These are phyloP conservation scores for Pleurostoma richardsiae DNA, from an alignment of 2,329 filamentous ascomycete genomes.

Conservation along the genomic window DNA sequence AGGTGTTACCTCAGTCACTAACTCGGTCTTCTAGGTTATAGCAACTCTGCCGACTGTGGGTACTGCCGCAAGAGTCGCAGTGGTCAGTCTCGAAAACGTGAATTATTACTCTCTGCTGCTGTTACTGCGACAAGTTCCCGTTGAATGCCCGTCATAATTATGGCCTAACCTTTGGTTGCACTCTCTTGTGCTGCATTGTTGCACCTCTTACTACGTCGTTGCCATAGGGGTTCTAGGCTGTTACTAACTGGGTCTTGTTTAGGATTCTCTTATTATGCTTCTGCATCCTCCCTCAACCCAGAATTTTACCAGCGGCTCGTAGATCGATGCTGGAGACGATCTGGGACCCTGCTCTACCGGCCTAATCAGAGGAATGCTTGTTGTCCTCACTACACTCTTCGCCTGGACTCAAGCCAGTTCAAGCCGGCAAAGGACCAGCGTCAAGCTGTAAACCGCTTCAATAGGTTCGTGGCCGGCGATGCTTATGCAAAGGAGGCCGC, in stretches of 20 bases:
- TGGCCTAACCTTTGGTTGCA: too few relatives aligned
- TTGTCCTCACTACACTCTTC: conserved; percentile 86
- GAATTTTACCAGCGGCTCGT: conserved; percentile 67
- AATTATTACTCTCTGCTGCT: conserved; percentile 11
- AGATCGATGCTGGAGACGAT: conserved; percentile 74
- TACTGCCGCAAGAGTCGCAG: conserved; percentile 44
- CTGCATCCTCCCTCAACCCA: conserved; percentile 54
- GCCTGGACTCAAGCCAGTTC: conserved; percentile 62
- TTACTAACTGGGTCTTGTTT: conserved; percentile 3
- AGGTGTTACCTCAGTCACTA: not conserved
- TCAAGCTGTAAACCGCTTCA: conserved; percentile 69
- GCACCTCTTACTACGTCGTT: too few relatives aligned
- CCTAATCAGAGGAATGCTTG: conserved; percentile 76
- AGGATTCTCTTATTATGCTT: conserved; percentile 72
- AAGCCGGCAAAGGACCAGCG: conserved; percentile 67
- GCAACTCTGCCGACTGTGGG: conserved; percentile 45
- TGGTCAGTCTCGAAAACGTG: conserved; percentile 45
- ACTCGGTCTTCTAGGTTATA: conserved; percentile 35
- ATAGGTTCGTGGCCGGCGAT: conserved; percentile 64
- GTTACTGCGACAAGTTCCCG: not conserved
- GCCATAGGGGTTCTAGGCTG: too few relatives aligned
- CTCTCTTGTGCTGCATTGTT: not conserved
- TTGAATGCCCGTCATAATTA: not conserved
- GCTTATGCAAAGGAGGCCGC: conserved; percentile 60
- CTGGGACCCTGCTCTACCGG: conserved; percentile 66